Evolutionary conservation across 2,329 filamentous ascomycete species (phyloP), one percentile per base, ranked within the genome.

Genomic region (Chaetoscypha palmicola): DNA sequence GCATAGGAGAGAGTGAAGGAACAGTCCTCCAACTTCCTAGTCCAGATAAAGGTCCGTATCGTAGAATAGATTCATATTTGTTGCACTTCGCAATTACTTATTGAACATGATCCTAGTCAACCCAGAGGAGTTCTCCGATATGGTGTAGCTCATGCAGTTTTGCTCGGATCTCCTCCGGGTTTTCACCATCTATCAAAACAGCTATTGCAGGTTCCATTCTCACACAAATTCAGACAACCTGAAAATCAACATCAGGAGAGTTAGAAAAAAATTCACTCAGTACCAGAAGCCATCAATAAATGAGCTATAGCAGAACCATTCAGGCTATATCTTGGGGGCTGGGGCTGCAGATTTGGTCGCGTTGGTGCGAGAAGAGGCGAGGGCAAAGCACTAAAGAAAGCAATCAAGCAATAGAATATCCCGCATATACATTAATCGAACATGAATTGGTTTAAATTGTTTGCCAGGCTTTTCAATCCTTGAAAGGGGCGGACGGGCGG

Each of bases 51-150:
- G 38, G 17, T 23, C 38, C 26, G 38, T 40, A 34, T 34, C 10
- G 32, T 34, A 31, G 17, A 40, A 21, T 31, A 19, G 24, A 31
- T 17, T 41, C 21, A 17, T 19, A 32, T 52, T 43, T 52, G 52
- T 54, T 55, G 54, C 49, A 55, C 39, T 38, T 55, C 51, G 47
- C 49, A 48, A 45, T 43, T 50, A 33, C 34, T 51, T 51, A 51
- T 46, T 50, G 37, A 45, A 41, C 28, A 43, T 52, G 41, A 47
- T 36, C 38, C 41, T 49, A 45, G 35, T 38, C 20, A 44, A 20
- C 21, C 21, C 31, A 32, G 41, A 21, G 3, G 24, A 24, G 17
- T 39, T 49, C 43, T 50, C 46, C 45, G 44, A 45, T 20, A 17
- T 28, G 39, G 16, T 42, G 12, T 38, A 36, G 8, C 44, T 49